Evolutionary conservation across 805 yeast genomes (phyloP), one percentile per base, ranked within the genome.

Genomic region (Brettanomyces anomalus): DNA sequence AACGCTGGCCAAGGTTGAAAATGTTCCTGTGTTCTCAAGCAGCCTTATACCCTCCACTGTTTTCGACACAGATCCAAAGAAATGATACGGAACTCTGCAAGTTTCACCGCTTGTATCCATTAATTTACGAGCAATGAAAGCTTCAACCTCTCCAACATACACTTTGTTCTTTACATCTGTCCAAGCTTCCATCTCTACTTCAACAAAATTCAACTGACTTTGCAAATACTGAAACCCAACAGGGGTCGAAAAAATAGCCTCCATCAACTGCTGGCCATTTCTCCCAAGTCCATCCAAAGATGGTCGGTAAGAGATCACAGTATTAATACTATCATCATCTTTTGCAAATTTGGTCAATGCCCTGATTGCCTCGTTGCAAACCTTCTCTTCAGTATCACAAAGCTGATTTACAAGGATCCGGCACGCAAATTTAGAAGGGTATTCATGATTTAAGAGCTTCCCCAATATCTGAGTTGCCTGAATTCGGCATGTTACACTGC

Each of bases 21-120:
- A 44, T 24, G 55, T 43, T 32, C 52, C 60, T 3, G 55, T 52
- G 4, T 48, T 30, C 26, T 73, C 68, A 38, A 90, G 68, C 39
- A 81, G 64, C 20, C 70, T 68, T 42, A 85, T 68, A 0, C 97
- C 97, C 45, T 85, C 90, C 45, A 76, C 82, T 0, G 96, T 86
- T 42, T 81, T 76, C 1, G 86, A 82, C 38, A 90, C 66, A 52
- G 81, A 85, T 14, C 86, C 85, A 60, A 85, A 87, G 52, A 90
- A 85, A 55, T 85, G 89, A 20, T 72, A 61, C 1, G 88, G 87
- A 16, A 68, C 45, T 4, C 54, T 40, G 35, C 55, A 43, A 15
- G 40, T 2, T 4, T 32, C 18, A 7, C n/a, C 19, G 4, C 39
- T 43, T 24, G 40, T 43, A 43, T 50, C 49, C 41, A 41, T 47